These are phyloP conservation scores for Perkinsus marinus DNA, from an alignment of 169 alveolate species.

Conservation along the genomic window DNA sequence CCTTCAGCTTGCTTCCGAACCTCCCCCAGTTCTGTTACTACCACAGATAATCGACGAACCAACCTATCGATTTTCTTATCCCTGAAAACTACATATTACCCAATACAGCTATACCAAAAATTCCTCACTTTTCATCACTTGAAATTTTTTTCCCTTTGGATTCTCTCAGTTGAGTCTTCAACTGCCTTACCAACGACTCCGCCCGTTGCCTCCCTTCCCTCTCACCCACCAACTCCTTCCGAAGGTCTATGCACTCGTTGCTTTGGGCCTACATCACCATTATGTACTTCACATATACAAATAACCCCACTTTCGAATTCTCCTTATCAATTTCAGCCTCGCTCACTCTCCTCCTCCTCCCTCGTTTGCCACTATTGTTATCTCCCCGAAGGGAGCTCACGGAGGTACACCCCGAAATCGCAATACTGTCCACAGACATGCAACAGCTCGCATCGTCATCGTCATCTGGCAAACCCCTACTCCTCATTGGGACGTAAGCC, in stretches of 20 bases:
- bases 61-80: not conserved
- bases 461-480: not conserved
- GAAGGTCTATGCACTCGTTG: not conserved
- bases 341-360: not conserved
- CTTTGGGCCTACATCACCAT: not conserved
- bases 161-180: not conserved
- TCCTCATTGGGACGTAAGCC: not conserved
- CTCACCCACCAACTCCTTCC: not conserved
- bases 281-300: no score
- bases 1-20: not conserved
- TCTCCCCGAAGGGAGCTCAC: not conserved
- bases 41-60: not conserved
- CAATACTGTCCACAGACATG: no score
- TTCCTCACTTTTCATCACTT: not conserved
- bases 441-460: not conserved
- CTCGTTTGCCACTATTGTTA: not conserved
- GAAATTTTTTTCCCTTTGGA: not conserved
- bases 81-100: not conserved
- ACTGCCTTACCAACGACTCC: not conserved
- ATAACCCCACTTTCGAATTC: not conserved
- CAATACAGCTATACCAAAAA: not conserved
- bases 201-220: not conserved
- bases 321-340: not conserved
- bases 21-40: not conserved
- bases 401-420: not conserved